Evolutionary conservation across 192 early-diverging fungal species (phyloP).

Genomic region (Umbelopsis vinacea): DNA sequence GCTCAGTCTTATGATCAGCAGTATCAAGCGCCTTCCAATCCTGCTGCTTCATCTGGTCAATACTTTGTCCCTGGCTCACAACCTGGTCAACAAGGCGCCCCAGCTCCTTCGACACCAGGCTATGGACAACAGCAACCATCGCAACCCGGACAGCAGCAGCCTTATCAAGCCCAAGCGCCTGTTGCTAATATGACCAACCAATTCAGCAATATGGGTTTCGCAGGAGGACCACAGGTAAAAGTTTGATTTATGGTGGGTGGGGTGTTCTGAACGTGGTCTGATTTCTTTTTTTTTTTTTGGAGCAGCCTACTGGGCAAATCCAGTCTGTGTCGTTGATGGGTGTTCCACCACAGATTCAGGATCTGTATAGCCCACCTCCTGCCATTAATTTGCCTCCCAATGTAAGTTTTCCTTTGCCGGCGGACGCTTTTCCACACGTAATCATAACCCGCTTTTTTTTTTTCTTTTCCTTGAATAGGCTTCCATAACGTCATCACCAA

Average conservation of each 20-base stretch:
- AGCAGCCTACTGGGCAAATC: constrained; percentile 29
- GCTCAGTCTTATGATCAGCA: constrained; percentile 36
- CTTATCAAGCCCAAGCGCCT: constrained; percentile 8
- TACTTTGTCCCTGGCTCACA: constrained; percentile 32
- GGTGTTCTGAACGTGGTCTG: constrained; percentile 27
- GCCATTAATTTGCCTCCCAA: constrained; percentile 56
- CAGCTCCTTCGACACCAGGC: constrained; percentile 31
- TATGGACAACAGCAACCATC: constrained; percentile 23
- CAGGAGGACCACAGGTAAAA: constrained; percentile 31
- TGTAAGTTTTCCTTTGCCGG: constrained; percentile 33
- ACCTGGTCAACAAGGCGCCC: constrained; percentile 38
- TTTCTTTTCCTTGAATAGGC: constrained; percentile 35
- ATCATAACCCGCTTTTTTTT: background rate
- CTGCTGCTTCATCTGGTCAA: constrained; percentile 26
- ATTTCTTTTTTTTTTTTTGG: background rate
- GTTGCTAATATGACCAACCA: constrained; percentile 39
- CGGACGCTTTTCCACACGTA: background rate
- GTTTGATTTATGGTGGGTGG: constrained; percentile 25
- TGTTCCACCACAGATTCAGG: constrained; percentile 48
- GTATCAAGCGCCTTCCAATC: constrained; percentile 30
- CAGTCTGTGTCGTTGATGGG: constrained; percentile 58
- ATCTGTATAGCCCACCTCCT: constrained; percentile 49
- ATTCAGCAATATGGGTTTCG: constrained; percentile 41
- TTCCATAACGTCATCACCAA: constrained; percentile 56
- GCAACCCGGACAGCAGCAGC: constrained; percentile 15